Evolutionary conservation across 495 filamentous ascomycete genomes (phyloP).

Genomic region (Penicillium robsamsonii): DNA sequence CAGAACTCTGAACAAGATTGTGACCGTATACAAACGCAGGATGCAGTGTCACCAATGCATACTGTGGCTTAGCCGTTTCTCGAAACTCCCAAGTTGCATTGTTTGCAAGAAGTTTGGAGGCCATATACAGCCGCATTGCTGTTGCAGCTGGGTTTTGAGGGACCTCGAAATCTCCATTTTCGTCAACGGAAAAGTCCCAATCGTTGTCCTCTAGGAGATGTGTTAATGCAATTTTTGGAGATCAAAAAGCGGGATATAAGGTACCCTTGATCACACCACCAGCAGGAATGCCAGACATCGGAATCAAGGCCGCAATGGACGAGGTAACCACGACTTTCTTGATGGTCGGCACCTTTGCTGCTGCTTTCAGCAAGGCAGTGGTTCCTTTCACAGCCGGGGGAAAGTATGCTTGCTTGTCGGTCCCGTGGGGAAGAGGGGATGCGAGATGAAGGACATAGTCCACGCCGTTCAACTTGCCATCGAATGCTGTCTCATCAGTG

Average conservation of each 20-base stretch:
- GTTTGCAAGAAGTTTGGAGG: slow-evolving; percentile 33
- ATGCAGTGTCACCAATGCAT: slow-evolving; percentile 28
- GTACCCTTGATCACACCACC: slow-evolving; percentile 30
- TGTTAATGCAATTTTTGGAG: neutral
- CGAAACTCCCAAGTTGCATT: slow-evolving; percentile 30
- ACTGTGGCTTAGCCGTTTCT: slow-evolving; percentile 24
- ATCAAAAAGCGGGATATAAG: neutral
- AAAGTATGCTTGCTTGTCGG: slow-evolving; percentile 30
- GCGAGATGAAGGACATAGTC: slow-evolving; percentile 43
- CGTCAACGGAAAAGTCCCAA: slow-evolving; percentile 31
- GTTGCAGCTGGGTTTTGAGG: slow-evolving; percentile 15
- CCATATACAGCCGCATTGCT: slow-evolving; percentile 25
- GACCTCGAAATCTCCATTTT: slow-evolving; percentile 19
- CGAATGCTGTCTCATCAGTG: slow-evolving; percentile 28
- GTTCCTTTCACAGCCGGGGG: slow-evolving; percentile 35
- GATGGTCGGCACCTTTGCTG: slow-evolving; percentile 27
- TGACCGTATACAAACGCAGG: slow-evolving; percentile 33
- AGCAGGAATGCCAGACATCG: slow-evolving; percentile 23
- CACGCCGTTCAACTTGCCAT: slow-evolving; percentile 30
- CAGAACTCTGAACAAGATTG: slow-evolving; percentile 28
- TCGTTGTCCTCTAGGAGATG: slow-evolving; percentile 27
- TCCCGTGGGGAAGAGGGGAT: slow-evolving; percentile 34
- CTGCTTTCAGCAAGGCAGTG: slow-evolving; percentile 29
- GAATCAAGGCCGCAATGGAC: slow-evolving; percentile 32
- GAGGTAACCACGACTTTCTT: slow-evolving; percentile 40